phyloP scores from a whole-genome alignment of 202 grass and related monocot species.

The Sporobolus alterniflorus region DNA sequence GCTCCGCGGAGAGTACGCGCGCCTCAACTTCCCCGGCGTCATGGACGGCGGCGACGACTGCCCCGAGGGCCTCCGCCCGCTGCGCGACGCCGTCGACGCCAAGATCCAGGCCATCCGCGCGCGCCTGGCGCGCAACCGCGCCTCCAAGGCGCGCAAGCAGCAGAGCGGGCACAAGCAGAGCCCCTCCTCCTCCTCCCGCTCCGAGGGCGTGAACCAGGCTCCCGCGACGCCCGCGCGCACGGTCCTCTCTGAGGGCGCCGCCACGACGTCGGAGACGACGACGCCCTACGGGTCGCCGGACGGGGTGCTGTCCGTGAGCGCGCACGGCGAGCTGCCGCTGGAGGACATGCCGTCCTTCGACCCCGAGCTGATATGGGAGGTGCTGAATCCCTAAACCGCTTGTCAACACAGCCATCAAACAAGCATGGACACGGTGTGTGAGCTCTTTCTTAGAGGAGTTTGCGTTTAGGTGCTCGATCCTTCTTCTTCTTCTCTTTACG shows the following conservation, averaged over 20 bases:
- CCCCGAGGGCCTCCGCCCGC: slow-evolving; percentile 53
- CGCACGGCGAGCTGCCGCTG: slow-evolving; percentile 47
- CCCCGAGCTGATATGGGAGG: slow-evolving; percentile 80
- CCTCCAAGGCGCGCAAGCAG: slow-evolving; percentile 39
- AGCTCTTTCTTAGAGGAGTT: no score
- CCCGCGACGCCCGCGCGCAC: not conserved
- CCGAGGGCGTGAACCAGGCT: no score
- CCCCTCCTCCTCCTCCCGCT: no score
- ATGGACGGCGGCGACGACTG: slow-evolving; percentile 42
- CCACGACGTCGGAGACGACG: slow-evolving; percentile 32
- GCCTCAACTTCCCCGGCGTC: slow-evolving; percentile 93
- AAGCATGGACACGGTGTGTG: no score
- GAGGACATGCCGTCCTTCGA: slow-evolving; percentile 81
- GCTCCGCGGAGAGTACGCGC: slow-evolving; percentile 96
- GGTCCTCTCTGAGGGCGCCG: slow-evolving; percentile 32
- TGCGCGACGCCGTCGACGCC: slow-evolving; percentile 67
- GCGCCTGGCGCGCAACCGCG: slow-evolving; percentile 64
- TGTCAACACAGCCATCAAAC: not conserved
- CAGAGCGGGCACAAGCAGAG: slow-evolving; percentile 30
- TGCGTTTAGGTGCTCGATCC: no score
- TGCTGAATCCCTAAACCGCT: slow-evolving; percentile 52
- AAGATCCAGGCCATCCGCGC: slow-evolving; percentile 95
- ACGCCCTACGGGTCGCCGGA: slow-evolving; percentile 48
- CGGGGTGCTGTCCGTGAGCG: slow-evolving; percentile 16
- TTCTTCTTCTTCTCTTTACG: no score